Percentiles rank a stretch among this genome's conserved stretches.
These are phyloP conservation scores for Phyllosticta citriasiana DNA, from an alignment of 2,329 filamentous ascomycete genomes.

Conservation along the genomic window DNA sequence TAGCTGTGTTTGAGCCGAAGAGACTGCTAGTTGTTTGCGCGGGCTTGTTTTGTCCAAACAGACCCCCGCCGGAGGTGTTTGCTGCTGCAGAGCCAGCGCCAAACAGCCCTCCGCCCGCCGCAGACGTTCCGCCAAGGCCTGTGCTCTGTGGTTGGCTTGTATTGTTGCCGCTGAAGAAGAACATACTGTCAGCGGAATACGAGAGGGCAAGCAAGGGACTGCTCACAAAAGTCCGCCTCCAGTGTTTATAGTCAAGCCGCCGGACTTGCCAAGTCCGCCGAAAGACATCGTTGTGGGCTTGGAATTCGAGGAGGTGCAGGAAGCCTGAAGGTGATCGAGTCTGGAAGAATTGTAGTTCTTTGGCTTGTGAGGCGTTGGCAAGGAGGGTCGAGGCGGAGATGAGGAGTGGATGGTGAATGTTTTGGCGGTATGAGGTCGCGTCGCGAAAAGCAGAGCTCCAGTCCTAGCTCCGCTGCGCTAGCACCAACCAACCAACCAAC, in stretches of 20 bases:
- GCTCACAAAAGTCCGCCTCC: slow-evolving; percentile 19
- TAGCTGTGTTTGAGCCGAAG: slow-evolving; percentile 22
- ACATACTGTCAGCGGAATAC: not conserved
- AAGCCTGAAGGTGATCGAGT: not conserved
- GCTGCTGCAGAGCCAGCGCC: slow-evolving; percentile 13
- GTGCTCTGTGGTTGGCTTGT: slow-evolving; percentile 12
- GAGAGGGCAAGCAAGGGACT: not conserved
- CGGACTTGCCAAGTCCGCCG: slow-evolving; percentile 38
- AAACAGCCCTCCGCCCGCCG: slow-evolving; percentile 17
- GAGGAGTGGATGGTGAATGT: not conserved
- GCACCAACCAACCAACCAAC: slow-evolving; percentile 5
- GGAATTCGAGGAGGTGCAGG: not conserved
- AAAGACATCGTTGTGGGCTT: slow-evolving; percentile 12
- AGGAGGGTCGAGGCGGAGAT: not conserved
- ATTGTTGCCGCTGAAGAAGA: slow-evolving; percentile 6
- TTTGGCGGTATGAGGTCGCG: slow-evolving; percentile 3
- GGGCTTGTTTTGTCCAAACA: slow-evolving; percentile 20
- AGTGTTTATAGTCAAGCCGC: slow-evolving; percentile 47
- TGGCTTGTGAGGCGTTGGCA: not conserved
- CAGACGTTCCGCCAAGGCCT: not conserved
- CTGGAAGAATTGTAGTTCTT: not conserved
- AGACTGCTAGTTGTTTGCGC: slow-evolving; percentile 19
- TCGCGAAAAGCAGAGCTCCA: slow-evolving; percentile 9
- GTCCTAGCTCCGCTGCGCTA: slow-evolving; percentile 9
- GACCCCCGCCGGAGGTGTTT: slow-evolving; percentile 15